Base-by-base conservation (phyloP, 345 rosid species). In the Melaleuca alternifolia region DNA sequence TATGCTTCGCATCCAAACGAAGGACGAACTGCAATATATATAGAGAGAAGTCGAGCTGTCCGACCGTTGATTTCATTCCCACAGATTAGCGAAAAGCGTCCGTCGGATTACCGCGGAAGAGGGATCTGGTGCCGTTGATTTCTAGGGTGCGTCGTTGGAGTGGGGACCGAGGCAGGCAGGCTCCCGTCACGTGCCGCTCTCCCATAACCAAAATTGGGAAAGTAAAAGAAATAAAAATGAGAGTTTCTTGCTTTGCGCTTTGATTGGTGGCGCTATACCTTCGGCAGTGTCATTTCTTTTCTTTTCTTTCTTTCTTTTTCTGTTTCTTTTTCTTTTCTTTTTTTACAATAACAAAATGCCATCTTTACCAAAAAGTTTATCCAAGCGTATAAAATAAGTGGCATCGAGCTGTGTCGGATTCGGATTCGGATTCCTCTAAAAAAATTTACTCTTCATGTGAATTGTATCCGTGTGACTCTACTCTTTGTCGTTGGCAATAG, bases 391-490 rank as follows among this genome's bases (percentile, higher is more conserved):
- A 2, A 65, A 65, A 30, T 8, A 7, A 65, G 4, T 15, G 18
- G 1, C 0, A 0, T 7, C 23, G 0, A 28, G 5, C 8, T 4
- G 0, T 30, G 23, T 65, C 7, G 3, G 4, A 18, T 65, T 65
- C 41, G 41, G 41, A 41, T 41, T 41, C 1, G 1, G 11, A 33
- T 65, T 10, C 13, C 48, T 71, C 79, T 71, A 6, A 0, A 33
- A 1, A 37, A 71, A 37, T 71, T 16, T 33, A 4, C 23, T 65
- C 11, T 11, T 15, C 3, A 33, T 4, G 7, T 4, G 23, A 30
- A 3, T 30, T 0, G 5, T 15, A 21, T 23, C 30, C 23, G 0
- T 3, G 0, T 0, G 0, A 54, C 11, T 5, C 5, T 54, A 3
- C 57, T 21, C 11, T 21, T 10, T 10, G 10, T 21, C 2, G 26